phyloP scores from a whole-genome alignment of 305 asterid species.

The Nicotiana rustica region DNA sequence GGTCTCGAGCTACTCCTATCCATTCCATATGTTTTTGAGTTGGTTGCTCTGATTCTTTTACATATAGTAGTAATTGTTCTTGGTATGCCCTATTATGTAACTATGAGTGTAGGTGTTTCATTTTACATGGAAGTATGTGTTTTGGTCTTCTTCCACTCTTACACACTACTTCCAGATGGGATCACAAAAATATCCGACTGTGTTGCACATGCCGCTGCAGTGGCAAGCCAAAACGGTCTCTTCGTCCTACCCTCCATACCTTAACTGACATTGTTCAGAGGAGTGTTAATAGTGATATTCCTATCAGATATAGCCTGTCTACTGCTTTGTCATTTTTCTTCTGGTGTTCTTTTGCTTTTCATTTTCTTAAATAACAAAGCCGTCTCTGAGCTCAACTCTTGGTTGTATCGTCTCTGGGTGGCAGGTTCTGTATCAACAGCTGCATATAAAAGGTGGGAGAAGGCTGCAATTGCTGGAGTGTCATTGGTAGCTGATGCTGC shows the following conservation, averaged over 20 bases:
- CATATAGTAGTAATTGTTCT: neutral
- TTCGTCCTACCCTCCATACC: constrained; percentile 29
- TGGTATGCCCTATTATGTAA: constrained; percentile 13
- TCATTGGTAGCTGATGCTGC: constrained; percentile 99
- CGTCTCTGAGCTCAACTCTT: neutral
- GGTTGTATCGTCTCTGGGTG: constrained; percentile 28
- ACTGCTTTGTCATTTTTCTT: constrained; percentile 7
- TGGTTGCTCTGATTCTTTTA: neutral
- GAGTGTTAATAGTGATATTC: constrained; percentile 28
- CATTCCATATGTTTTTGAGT: neutral
- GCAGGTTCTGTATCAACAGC: constrained; percentile 72
- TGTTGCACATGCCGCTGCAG: neutral
- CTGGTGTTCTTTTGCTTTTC: constrained; percentile 7
- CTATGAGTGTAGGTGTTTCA: constrained; percentile 6
- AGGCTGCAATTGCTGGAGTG: constrained; percentile 99
- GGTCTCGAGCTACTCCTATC: neutral
- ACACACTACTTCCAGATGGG: constrained; percentile 15
- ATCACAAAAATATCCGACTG: constrained; percentile 25
- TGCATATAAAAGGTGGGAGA: constrained; percentile 98
- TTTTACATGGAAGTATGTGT: constrained; percentile 15
- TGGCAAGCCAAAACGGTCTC: constrained; percentile 19
- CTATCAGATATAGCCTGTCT: neutral
- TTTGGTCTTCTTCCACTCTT: constrained; percentile 11
- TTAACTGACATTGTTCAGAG: constrained; percentile 18
- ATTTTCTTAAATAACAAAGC: constrained; percentile 20